Evolutionary conservation across 1,284 basidiomycete species (phyloP), one percentile per base, ranked within the genome.

Genomic region (Sanghuangporus sanghuang): DNA sequence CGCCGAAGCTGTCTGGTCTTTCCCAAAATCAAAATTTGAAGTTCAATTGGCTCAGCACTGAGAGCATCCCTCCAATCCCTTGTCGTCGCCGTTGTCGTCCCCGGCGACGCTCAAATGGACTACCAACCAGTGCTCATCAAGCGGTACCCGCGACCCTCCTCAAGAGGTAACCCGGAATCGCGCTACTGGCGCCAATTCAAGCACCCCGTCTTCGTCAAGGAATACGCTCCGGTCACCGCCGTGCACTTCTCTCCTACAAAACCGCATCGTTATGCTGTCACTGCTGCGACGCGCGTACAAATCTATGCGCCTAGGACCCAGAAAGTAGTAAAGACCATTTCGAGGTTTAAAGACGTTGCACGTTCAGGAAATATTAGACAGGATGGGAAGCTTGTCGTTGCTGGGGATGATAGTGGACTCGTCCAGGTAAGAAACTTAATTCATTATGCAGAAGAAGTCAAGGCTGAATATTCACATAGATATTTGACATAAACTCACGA

Each of bases 271-370:
- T 98, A 96, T 79, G 96, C 95, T 16, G 95, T 98, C 57, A 98
- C 95, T 36, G 92, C 95, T 0, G 95, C 95, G 0, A 93, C 95
- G 0, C 83, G 96, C 65, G 89, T 99, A 1, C 93, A 99, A 75
- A 92, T 99, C 72, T 98, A 98, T 76, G 94, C 94, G 16, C 95
- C 95, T 39, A 87, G 93, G 65, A 98, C 96, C 7, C 93, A 96
- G 74, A 95, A 96, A 74, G 88, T 98, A 48, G 92, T 90, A 16
- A 99, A 99, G 80, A 97, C 94, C 0, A 95, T 99, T 66, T 92
- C 95, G 35, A 81, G 97, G 39, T 99, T 99, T 79, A 97, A 97
- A 75, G 96, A 98, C 72, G 90, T 96, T 38, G 96, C 96, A 1
- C 81, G 95, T 64, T 90, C 91, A 69, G 95, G 89, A 12, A 84